Evolutionary conservation across 2,329 filamentous ascomycete genomes (phyloP).

Genomic region (Pestalotiopsis sp.): DNA sequence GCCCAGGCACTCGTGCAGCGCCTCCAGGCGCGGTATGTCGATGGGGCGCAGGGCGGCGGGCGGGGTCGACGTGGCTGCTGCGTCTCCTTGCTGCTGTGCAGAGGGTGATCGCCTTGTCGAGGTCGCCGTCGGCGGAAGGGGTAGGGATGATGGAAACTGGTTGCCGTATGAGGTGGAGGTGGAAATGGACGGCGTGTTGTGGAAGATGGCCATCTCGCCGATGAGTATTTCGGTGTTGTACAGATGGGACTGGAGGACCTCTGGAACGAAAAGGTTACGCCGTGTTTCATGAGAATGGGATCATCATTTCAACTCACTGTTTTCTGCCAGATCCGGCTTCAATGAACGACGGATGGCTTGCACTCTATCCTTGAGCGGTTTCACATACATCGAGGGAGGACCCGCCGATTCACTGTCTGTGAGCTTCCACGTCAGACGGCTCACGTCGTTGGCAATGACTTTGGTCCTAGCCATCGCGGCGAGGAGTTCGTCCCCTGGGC

Average conservation of each 20-base stretch:
- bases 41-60: background rate
- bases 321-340: slow-evolving; percentile 24
- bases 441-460: slow-evolving; percentile 26
- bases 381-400: slow-evolving; percentile 30
- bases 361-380: slow-evolving; percentile 29
- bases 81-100: background rate
- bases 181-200: slow-evolving; percentile 17
- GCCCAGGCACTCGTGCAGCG: slow-evolving; percentile 24
- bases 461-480: slow-evolving; percentile 30
- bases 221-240: slow-evolving; percentile 39
- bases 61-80: background rate
- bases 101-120: background rate
- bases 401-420: slow-evolving; percentile 19
- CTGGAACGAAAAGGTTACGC: slow-evolving; percentile 23
- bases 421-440: slow-evolving; percentile 22
- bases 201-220: slow-evolving; percentile 34
- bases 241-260: slow-evolving; percentile 37
- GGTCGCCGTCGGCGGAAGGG: background rate
- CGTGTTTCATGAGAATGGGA: background rate
- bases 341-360: slow-evolving; percentile 25
- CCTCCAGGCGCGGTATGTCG: slow-evolving; percentile 23
- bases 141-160: background rate
- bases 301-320: slow-evolving; percentile 28
- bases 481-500: slow-evolving; percentile 52
- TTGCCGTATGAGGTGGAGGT: slow-evolving; percentile 16